Evolutionary conservation across 495 filamentous ascomycete genomes (phyloP).

Genomic region (Hypomontagnella monticulosa): DNA sequence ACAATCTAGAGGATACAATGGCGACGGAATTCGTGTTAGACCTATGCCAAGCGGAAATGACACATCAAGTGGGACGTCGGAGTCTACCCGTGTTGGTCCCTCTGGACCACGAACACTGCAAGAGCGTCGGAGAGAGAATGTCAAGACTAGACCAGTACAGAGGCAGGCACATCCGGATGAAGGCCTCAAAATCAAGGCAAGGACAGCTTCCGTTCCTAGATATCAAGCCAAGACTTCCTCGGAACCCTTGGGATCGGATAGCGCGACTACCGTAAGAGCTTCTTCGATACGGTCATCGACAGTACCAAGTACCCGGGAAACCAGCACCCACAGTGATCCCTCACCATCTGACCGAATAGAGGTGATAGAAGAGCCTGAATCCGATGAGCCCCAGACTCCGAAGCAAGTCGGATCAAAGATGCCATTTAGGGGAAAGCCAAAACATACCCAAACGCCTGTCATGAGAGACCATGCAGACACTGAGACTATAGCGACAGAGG

Average conservation of each 20-base stretch:
- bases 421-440: conserved; percentile 35
- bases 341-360: conserved; percentile 62
- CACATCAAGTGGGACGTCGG: conserved; percentile 35
- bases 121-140: not conserved
- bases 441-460: conserved; percentile 27
- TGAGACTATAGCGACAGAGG: conserved; percentile 32
- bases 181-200: conserved; percentile 39
- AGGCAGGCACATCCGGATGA: conserved; percentile 37
- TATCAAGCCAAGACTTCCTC: conserved; percentile 49
- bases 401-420: conserved; percentile 27
- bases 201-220: conserved; percentile 29
- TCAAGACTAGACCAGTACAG: conserved; percentile 51
- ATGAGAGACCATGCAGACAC: conserved; percentile 32
- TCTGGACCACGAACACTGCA: conserved; percentile 15
- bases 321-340: conserved; percentile 35
- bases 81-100: conserved; percentile 9
- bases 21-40: conserved; percentile 52
- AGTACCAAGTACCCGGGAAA: conserved; percentile 36
- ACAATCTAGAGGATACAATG: conserved; percentile 34
- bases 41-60: conserved; percentile 44
- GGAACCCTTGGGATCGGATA: conserved; percentile 34
- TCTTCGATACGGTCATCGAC: conserved; percentile 46
- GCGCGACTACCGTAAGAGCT: conserved; percentile 44
- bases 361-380: conserved; percentile 48
- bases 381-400: conserved; percentile 41